Evolutionary conservation across 2,329 filamentous ascomycete species (phyloP).

Genomic region (Cladophialophora chaetospira): DNA sequence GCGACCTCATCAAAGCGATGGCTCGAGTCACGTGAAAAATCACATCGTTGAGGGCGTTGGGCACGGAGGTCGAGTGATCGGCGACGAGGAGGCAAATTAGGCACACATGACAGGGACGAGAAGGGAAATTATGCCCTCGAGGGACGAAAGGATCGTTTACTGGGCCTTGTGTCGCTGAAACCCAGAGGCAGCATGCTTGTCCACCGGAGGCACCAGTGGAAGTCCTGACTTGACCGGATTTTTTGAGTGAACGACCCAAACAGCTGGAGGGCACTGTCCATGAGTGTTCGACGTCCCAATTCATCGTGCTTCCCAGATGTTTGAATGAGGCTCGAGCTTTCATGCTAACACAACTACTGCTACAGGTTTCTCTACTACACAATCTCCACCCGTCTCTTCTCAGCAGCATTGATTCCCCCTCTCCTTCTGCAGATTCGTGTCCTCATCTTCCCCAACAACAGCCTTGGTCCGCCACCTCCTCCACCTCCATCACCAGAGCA

Average conservation of each 20-base stretch:
- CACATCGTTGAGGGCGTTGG: slow-evolving; percentile 5
- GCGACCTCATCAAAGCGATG: not conserved
- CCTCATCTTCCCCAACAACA: slow-evolving; percentile 74
- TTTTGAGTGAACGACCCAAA: not conserved
- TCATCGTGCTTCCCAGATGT: not conserved
- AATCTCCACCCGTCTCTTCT: slow-evolving; percentile 63
- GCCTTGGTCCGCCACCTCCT: slow-evolving; percentile 34
- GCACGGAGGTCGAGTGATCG: slow-evolving; percentile 10
- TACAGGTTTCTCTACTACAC: slow-evolving; percentile 48
- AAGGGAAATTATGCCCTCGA: not conserved
- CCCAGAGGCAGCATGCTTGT: not conserved
- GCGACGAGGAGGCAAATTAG: slow-evolving; percentile 9
- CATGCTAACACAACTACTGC: slow-evolving; percentile 14
- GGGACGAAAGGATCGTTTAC: not conserved
- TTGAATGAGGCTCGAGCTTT: not conserved
- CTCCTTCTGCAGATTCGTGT: slow-evolving; percentile 65
- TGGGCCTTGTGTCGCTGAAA: slow-evolving; percentile 3
- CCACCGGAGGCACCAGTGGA: not conserved
- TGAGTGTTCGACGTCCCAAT: not conserved
- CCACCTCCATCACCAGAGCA: slow-evolving; percentile 31
- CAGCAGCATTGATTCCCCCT: slow-evolving; percentile 65
- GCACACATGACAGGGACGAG: not conserved
- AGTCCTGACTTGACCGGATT: not conserved
- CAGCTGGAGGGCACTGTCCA: not conserved
- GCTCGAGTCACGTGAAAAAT: slow-evolving; percentile 15